A percentile compares a stretch with the other conserved stretches of the same genome.
These are phyloP conservation scores for Chrysosphaeria jannelii DNA, from an alignment of 2,329 filamentous ascomycete genomes.

Conservation along the genomic window DNA sequence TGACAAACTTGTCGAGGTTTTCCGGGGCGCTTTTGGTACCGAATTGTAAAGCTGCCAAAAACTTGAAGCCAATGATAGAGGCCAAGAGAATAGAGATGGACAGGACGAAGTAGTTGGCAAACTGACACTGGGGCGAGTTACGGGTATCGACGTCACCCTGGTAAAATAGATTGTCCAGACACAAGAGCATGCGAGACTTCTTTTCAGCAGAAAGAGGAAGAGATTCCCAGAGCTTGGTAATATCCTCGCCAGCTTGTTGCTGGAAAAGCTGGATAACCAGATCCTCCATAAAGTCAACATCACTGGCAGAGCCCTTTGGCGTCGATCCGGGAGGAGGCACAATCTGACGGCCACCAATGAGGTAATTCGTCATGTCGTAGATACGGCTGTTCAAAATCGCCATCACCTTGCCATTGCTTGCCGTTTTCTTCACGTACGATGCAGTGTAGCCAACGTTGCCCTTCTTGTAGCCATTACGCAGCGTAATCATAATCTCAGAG, in stretches of 20 bases:
- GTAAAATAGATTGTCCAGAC: conserved; percentile 84
- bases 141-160: conserved; percentile 76
- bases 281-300: conserved; percentile 52
- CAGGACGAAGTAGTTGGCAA: conserved; percentile 69
- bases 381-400: conserved; percentile 52
- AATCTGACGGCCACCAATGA: conserved; percentile 40
- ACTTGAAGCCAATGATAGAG: conserved; percentile 75
- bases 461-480: conserved; percentile 57
- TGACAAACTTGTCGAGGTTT: conserved; percentile 93
- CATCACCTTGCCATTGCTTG: conserved; percentile 32
- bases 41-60: conserved; percentile 86
- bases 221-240: conserved; percentile 56
- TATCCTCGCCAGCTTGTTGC: conserved; percentile 41
- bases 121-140: conserved; percentile 58
- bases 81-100: conserved; percentile 57
- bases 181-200: conserved; percentile 43
- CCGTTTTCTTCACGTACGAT: conserved; percentile 43
- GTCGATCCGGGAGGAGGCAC: conserved; percentile 22
- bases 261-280: conserved; percentile 51
- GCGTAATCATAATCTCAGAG: conserved; percentile 52
- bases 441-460: conserved; percentile 63
- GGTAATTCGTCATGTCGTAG: conserved; percentile 72
- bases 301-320: conserved; percentile 11
- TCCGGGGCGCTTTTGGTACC: conserved; percentile 73
- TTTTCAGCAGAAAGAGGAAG: conserved; percentile 22